Conservation (phyloP, 2,329 filamentous ascomycete genomes). For the Leptosphaerulina australis region DNA sequence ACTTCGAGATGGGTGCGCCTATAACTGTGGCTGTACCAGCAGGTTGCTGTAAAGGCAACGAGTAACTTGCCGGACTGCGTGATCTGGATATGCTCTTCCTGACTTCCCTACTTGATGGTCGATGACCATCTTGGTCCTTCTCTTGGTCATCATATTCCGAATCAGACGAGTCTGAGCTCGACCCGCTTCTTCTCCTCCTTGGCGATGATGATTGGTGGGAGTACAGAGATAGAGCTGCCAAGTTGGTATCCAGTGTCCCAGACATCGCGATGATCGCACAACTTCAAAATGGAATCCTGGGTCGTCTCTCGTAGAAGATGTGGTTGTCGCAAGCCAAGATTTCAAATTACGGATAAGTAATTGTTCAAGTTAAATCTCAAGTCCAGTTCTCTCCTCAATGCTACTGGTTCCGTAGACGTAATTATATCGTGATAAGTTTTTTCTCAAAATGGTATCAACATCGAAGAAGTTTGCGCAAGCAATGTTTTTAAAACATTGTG, state of each 20-base stretch:
- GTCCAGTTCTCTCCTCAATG: background rate
- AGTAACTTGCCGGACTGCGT: constrained; percentile 24
- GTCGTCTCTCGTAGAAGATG: too few relatives aligned
- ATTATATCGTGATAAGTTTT: too few relatives aligned
- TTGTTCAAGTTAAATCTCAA: too few relatives aligned
- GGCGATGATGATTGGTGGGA: background rate
- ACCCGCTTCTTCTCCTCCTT: constrained; percentile 14
- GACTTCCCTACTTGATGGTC: constrained; percentile 30
- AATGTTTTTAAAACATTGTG: background rate
- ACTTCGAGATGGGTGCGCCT: constrained; percentile 19
- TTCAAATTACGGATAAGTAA: too few relatives aligned
- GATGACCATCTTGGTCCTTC: constrained; percentile 35
- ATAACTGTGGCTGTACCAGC: constrained; percentile 26
- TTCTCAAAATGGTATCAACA: too few relatives aligned
- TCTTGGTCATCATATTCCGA: constrained; percentile 16
- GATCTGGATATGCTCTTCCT: constrained; percentile 29
- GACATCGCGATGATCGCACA: background rate
- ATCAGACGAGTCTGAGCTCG: constrained; percentile 18
- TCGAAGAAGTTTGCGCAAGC: background rate
- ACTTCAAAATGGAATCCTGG: too few relatives aligned
- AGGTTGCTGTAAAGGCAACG: constrained; percentile 17
- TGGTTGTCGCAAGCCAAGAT: too few relatives aligned
- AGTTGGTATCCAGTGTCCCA: background rate
- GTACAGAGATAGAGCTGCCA: background rate
- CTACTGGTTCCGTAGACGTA: background rate